Conservation (phyloP, 345 rosid genomes). For the Syzygium aqueum region DNA sequence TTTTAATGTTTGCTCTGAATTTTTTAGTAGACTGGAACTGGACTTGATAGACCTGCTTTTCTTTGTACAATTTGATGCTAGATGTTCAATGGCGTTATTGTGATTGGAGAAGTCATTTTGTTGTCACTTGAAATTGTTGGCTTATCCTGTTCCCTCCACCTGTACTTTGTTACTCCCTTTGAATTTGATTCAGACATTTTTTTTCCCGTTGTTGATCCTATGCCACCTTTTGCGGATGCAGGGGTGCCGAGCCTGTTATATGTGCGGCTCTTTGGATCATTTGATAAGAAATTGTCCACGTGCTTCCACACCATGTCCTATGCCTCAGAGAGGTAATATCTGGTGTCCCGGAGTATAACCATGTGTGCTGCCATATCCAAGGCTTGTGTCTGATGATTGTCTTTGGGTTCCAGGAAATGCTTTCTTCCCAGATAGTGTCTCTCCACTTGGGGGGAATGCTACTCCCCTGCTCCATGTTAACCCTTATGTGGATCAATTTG, state of each 20-base stretch:
- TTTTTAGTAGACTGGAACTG: neutral
- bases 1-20: neutral
- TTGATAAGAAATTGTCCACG: conserved; percentile 38
- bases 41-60: neutral
- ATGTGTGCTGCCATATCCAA: neutral
- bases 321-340: conserved; percentile 25
- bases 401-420: conserved; percentile 17
- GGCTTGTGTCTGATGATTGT: neutral
- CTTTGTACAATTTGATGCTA: neutral
- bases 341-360: neutral
- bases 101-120: neutral
- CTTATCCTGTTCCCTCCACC: neutral
- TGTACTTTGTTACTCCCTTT: neutral
- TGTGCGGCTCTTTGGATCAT: conserved; percentile 44
- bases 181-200: neutral
- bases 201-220: neutral
- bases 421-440: conserved; percentile 18
- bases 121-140: neutral
- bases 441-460: conserved; percentile 34
- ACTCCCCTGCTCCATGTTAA: conserved; percentile 8
- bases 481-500: conserved; percentile 17
- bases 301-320: conserved; percentile 14
- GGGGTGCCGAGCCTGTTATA: conserved; percentile 36
- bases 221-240: conserved; percentile 8
- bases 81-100: neutral